Evolutionary conservation across 768 basidiomycete species (phyloP).

Genomic region (Pleurotus ostreatus): DNA sequence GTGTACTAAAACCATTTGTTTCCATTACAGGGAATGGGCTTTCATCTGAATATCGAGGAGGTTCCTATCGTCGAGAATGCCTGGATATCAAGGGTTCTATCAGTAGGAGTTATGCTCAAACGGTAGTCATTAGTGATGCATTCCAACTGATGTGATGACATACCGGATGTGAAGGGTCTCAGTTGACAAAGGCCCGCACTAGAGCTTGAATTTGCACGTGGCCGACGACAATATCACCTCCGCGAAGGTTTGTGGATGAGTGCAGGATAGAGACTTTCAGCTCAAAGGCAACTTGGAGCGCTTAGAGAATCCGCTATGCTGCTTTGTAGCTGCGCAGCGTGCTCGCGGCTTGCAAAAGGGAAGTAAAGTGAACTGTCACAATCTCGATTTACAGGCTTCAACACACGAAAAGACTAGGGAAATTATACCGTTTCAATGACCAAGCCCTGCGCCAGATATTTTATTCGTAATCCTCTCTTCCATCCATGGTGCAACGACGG

Average conservation of each 20-base stretch:
- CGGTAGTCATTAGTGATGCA: neutral
- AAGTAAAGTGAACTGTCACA: no score
- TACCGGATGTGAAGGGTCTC: constrained; percentile 6
- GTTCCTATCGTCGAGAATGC: constrained; percentile 1
- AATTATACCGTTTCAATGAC: constrained; percentile 21
- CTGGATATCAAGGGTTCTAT: constrained; percentile 5
- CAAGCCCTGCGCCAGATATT: constrained; percentile 72
- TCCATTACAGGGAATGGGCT: neutral
- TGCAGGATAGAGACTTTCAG: neutral
- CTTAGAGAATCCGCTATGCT: no score
- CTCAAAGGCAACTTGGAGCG: no score
- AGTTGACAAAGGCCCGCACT: constrained; percentile 6
- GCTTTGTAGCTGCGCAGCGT: no score
- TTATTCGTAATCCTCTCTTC: constrained; percentile 57
- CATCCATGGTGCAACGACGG: constrained; percentile 78
- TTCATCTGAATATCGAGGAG: neutral
- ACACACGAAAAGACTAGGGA: no score
- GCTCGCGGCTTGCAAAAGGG: no score
- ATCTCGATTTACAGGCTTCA: no score
- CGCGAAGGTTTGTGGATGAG: neutral
- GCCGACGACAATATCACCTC: neutral
- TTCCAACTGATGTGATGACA: constrained; percentile 6
- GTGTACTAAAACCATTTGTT: neutral
- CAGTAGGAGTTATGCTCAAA: constrained; percentile 1
- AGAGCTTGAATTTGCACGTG: constrained; percentile 3